phyloP scores from a whole-genome alignment of 257 asterid genomes.

The Solanum rostratum region DNA sequence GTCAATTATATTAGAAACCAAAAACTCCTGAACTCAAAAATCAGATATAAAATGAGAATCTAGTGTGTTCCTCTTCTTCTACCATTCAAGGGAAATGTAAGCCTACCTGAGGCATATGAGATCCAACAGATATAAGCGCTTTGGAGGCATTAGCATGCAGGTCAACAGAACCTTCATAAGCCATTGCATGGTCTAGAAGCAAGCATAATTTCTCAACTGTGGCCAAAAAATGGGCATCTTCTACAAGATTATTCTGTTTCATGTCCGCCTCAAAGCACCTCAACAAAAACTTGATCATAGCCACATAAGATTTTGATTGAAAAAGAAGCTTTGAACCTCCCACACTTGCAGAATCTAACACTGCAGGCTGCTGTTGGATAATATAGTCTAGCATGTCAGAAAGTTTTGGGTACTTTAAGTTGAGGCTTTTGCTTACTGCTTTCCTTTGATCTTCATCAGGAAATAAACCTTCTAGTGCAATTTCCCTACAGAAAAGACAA shows the following conservation, averaged over 20 bases:
- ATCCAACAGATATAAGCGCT: conserved; percentile 73
- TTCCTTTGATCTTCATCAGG: conserved; percentile 73
- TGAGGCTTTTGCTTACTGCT: conserved; percentile 20
- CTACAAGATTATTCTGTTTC: conserved; percentile 23
- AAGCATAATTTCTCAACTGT: conserved; percentile 57
- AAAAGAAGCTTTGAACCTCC: conserved; percentile 54
- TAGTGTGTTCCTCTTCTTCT: background rate
- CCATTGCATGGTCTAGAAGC: conserved; percentile 82
- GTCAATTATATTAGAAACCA: conserved; percentile 14
- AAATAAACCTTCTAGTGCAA: conserved; percentile 88
- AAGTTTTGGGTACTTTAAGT: conserved; percentile 62
- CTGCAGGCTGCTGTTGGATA: conserved; percentile 66
- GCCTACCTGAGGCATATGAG: conserved; percentile 69
- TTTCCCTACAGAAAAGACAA: conserved; percentile 51
- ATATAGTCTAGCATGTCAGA: conserved; percentile 69
- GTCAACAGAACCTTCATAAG: conserved; percentile 77
- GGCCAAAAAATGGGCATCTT: conserved; percentile 31
- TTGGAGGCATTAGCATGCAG: conserved; percentile 88
- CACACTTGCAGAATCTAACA: conserved; percentile 25
- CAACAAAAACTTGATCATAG: conserved; percentile 80
- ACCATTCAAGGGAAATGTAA: background rate
- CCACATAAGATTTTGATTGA: conserved; percentile 65
- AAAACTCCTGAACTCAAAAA: background rate
- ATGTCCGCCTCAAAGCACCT: conserved; percentile 85
- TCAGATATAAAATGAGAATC: background rate